phyloP scores from a whole-genome alignment of 257 asterid genomes.

The Solanum pinnatisectum region DNA sequence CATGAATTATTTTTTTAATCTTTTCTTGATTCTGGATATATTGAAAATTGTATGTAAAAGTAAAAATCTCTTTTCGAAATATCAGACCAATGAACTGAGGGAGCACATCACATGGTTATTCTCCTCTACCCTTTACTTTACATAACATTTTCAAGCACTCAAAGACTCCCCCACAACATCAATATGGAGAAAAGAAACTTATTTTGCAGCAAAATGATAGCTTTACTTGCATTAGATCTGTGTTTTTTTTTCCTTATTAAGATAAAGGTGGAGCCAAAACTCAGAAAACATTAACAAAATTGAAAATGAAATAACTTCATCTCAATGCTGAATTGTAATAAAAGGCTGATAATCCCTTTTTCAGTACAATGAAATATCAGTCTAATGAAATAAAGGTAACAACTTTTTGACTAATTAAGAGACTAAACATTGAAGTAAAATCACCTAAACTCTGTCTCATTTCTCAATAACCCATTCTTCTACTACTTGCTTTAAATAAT shows the following conservation, averaged over 20 bases:
- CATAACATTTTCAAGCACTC: not conserved
- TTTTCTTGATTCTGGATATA: not conserved
- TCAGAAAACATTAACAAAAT: not conserved
- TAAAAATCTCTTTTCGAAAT: no score
- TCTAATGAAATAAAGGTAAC: not conserved
- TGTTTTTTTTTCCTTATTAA: not conserved
- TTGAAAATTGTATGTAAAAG: not conserved
- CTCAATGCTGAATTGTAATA: not conserved
- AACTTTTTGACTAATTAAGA: not conserved
- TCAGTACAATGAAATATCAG: not conserved
- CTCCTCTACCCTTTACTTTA: not conserved
- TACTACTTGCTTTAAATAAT: slow-evolving; percentile 31
- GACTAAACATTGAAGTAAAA: slow-evolving; percentile 19
- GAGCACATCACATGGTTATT: not conserved
- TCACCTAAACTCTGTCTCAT: slow-evolving; percentile 12
- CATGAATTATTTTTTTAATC: no score
- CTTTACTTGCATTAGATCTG: not conserved
- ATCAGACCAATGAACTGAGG: not conserved
- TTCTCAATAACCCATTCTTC: slow-evolving; percentile 26
- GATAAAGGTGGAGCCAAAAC: not conserved
- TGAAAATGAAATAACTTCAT: not conserved
- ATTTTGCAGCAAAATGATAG: not conserved
- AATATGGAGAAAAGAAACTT: not conserved
- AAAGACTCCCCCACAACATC: not conserved
- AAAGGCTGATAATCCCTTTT: not conserved